Percentiles rank a stretch among this genome's conserved stretches.
Evolutionary conservation across 192 early-diverging fungal species (phyloP).

Genomic region (Lobosporangium transversale): DNA sequence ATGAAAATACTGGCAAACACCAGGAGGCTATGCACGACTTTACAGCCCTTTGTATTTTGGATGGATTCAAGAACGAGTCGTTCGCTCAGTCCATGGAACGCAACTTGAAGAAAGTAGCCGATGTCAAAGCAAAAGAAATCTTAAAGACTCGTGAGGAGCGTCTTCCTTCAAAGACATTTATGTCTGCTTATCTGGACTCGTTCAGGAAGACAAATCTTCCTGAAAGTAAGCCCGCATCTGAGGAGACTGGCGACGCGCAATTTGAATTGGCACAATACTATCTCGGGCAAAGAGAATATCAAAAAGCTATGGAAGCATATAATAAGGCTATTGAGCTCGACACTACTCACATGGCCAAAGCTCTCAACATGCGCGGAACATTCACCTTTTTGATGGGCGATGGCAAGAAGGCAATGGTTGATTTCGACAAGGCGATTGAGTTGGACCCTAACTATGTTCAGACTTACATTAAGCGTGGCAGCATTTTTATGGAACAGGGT

Average conservation of each 20-base stretch:
- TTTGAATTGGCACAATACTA: conserved; percentile 66
- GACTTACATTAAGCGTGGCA: conserved; percentile 90
- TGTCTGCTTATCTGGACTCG: conserved; percentile 93
- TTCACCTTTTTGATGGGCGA: conserved; percentile 90
- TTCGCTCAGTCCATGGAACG: conserved; percentile 87
- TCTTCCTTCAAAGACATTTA: conserved; percentile 93
- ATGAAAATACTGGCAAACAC: conserved; percentile 59
- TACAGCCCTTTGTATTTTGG: conserved; percentile 92
- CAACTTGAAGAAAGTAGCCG: conserved; percentile 85
- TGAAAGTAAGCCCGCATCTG: conserved; percentile 30
- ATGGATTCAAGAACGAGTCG: conserved; percentile 90
- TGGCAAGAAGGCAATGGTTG: conserved; percentile 73
- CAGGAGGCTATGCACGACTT: conserved; percentile 77
- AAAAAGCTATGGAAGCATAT: conserved; percentile 67
- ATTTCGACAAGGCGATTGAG: conserved; percentile 84
- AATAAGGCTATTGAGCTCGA: conserved; percentile 73
- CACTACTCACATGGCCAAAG: conserved; percentile 66
- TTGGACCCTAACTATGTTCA: conserved; percentile 82
- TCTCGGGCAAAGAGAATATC: conserved; percentile 64
- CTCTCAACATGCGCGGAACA: conserved; percentile 88
- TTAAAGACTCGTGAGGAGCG: conserved; percentile 66
- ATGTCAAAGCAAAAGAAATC: conserved; percentile 79
- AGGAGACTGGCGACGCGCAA: conserved; percentile 57
- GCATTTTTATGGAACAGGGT: conserved; percentile 88
- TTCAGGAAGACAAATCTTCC: conserved; percentile 62